Evolutionary conservation across 1,139 yeast genomes (phyloP), one percentile per base, ranked within the genome.

Genomic region (Zhuliangozyma blackwelliae): DNA sequence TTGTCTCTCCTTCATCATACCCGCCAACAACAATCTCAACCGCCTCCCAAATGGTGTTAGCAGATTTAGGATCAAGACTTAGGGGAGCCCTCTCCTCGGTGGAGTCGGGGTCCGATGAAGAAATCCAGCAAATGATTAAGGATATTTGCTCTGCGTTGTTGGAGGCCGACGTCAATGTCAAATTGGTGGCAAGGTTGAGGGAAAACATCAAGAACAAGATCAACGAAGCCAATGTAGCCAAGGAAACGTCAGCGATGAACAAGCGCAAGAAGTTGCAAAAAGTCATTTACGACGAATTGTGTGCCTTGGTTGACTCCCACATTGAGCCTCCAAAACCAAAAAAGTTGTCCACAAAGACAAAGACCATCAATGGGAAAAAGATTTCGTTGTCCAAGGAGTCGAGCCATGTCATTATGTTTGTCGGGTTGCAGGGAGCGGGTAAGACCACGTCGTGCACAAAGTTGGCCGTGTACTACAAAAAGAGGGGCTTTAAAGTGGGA

Each of bases 401-500:
- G 27, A 59, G 69, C 30, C 72, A 70, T 46, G 86, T 90, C 22
- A 84, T 92, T 47, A 92, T 92, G 98, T 86, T 92, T 73, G 98
- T 92, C 39, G 98, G 98, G 54, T 72, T 92, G 45, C 98, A 94
- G 59, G 98, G 98, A 68, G 95, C 97, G 8, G 98, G 98, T 75
- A 92, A 92, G 60, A 92, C 98, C 22, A 92, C 98, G 0, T 82
- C 97, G 2, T 90, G 97, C 78, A 92, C 98, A 1, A 92, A 92
- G 59, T 71, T 92, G 50, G 98, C 98, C 0, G 95, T 88, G 1
- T 90, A 87, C 61, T 94, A 92, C 58, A 92, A 90, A 55, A 79
- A 92, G 58, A 73, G 97, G 56, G 97, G 97, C 1, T 88, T 82
- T 63, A 89, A 88, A 57, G 96, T 89, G 32, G 98, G 98, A 36